These are phyloP conservation scores for Xylaria sp. DNA, from an alignment of 2,329 filamentous ascomycete genomes.

Conservation along the genomic window DNA sequence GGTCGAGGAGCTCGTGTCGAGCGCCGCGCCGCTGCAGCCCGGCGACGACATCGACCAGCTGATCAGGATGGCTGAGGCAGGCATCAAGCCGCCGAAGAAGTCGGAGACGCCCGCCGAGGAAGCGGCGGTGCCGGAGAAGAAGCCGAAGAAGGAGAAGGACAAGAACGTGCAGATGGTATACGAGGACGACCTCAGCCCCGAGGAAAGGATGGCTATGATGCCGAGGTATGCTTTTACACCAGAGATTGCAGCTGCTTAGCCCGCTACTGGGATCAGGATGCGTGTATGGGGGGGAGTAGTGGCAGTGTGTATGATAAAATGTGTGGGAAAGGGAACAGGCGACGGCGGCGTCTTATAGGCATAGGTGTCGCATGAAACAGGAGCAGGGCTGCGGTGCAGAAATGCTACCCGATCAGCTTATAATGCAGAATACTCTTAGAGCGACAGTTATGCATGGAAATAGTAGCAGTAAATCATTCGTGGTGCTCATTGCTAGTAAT, in stretches of 20 bases:
- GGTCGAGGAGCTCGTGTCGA: constrained; percentile 61
- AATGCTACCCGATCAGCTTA: background rate
- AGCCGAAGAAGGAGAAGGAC: constrained; percentile 74
- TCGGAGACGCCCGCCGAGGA: constrained; percentile 51
- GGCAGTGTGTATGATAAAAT: constrained; percentile 21
- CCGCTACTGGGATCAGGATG: background rate
- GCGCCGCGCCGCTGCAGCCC: constrained; percentile 54
- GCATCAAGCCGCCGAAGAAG: constrained; percentile 63
- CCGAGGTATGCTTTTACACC: constrained; percentile 78
- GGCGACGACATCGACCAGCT: constrained; percentile 73
- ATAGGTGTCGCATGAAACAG: background rate
- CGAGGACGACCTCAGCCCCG: constrained; percentile 82
- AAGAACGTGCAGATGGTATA: constrained; percentile 81
- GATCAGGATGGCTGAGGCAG: constrained; percentile 72
- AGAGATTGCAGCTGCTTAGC: constrained; percentile 45
- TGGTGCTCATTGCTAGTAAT: background rate
- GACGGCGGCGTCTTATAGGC: background rate
- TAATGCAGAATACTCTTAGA: background rate
- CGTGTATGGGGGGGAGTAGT: no score
- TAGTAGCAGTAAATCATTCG: background rate
- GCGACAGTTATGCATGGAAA: constrained; percentile 2
- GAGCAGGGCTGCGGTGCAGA: background rate
- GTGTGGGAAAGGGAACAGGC: constrained; percentile 1
- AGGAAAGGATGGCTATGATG: constrained; percentile 87
- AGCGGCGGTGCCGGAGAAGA: constrained; percentile 67